Conservation (phyloP, 331 rosid species). For the Rhamnella rubrinervis region DNA sequence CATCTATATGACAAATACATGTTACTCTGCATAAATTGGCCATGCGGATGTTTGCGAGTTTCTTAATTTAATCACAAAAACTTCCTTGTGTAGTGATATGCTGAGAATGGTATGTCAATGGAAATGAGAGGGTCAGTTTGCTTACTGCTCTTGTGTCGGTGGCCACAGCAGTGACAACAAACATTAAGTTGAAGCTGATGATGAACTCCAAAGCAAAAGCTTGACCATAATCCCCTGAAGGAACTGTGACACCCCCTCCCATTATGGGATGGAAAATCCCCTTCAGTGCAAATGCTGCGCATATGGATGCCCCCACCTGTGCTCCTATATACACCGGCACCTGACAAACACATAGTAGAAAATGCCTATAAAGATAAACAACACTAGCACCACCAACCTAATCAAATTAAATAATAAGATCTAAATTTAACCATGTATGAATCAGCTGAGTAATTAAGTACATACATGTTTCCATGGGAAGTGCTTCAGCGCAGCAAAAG, state of each 20-base stretch:
- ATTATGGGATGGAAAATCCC: constrained; percentile 68
- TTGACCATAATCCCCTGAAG: constrained; percentile 62
- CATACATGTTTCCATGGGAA: constrained; percentile 85
- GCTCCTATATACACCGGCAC: constrained; percentile 83
- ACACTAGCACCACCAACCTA: too few relatives aligned
- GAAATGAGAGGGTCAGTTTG: background rate
- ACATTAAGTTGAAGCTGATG: constrained; percentile 86
- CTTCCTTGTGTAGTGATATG: too few relatives aligned
- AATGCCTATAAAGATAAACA: too few relatives aligned
- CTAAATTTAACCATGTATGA: background rate
- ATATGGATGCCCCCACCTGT: constrained; percentile 64
- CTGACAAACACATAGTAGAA: constrained; percentile 25
- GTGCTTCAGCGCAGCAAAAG: constrained; percentile 85
- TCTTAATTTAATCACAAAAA: too few relatives aligned
- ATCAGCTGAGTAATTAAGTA: background rate
- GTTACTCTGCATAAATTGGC: too few relatives aligned
- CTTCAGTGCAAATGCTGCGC: constrained; percentile 72
- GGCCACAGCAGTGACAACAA: constrained; percentile 87
- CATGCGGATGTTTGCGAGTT: too few relatives aligned
- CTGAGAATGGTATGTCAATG: too few relatives aligned
- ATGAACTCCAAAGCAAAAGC: constrained; percentile 79
- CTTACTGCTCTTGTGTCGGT: constrained; percentile 88
- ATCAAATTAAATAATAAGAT: too few relatives aligned
- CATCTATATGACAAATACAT: too few relatives aligned
- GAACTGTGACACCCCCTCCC: constrained; percentile 87